Evolutionary conservation across 169 alveolate genomes (phyloP), one percentile per base, ranked within the genome.

Genomic region (Cryptosporidium viatorum): DNA sequence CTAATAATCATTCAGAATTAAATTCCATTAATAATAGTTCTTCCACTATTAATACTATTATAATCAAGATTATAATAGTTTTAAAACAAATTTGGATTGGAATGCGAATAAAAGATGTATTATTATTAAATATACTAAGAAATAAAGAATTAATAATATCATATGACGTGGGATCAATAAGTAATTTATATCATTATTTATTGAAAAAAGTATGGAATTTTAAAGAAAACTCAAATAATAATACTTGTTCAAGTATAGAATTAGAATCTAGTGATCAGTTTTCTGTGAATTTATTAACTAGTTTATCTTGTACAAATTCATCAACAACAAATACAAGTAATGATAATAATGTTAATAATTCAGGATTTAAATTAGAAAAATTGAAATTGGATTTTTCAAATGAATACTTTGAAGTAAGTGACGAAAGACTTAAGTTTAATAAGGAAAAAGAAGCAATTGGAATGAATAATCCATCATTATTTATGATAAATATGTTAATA

Each of bases 41-140:
- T 2, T 48, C 43, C 21, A 69, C 8, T 69, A 70, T 10, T 43
- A 5, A 43, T n/a, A 18, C 5, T 50, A 70, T 55, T 23, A 0
- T 55, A 23, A 23, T 10, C 14, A 55, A 55, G 37, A 26, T 26
- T n/a, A 23, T 65, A 5, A 8, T 65, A 4, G 12, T 31, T 7
- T 65, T 65, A 43, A 9, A 37, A 29, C 31, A 37, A 18, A 65
- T 65, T 65, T 73, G 86, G 86, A 31, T 52, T 26, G 48, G 52
- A 51, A 14, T 52, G 51, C 31, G 51, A 31, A 55, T 73, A 1
- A 59, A 37, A 18, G 31, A 58, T 73, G 1, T 73, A 10, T 35
- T 73, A 7, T 39, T 73, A 35, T 3, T 59, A 55, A 31, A 73
- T 73, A n/a, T 73, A 59, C 31, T 73, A 23, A 73, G 86, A 73